Evolutionary conservation across 2,329 filamentous ascomycete genomes (phyloP).

Genomic region (Fonsecaea pedrosoi): DNA sequence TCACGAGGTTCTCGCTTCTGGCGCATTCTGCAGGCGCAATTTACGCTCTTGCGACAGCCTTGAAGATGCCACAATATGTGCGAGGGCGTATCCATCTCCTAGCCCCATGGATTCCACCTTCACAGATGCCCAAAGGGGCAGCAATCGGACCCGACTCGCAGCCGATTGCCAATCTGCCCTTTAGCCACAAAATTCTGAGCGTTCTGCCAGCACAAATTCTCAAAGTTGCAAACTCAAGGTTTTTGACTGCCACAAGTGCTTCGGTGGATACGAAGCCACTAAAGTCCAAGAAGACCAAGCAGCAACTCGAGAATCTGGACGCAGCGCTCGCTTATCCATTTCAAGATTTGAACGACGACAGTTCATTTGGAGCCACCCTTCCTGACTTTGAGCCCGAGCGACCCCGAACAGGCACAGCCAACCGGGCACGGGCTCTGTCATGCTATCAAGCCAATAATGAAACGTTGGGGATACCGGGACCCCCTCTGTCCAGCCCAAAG

Average conservation of each 20-base stretch:
- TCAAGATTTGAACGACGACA: slow-evolving; percentile 27
- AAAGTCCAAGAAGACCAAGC: slow-evolving; percentile 34
- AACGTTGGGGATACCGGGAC: slow-evolving; percentile 9
- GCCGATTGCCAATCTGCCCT: slow-evolving; percentile 84
- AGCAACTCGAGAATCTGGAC: slow-evolving; percentile 29
- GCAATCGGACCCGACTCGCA: slow-evolving; percentile 69
- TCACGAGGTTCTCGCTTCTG: slow-evolving; percentile 94
- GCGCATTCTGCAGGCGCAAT: slow-evolving; percentile 98
- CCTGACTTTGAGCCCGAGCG: slow-evolving; percentile 25
- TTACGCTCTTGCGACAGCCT: slow-evolving; percentile 90
- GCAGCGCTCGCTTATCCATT: slow-evolving; percentile 21
- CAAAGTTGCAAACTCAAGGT: slow-evolving; percentile 92
- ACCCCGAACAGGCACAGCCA: slow-evolving; percentile 19
- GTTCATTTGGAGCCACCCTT: slow-evolving; percentile 16
- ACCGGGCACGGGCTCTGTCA: slow-evolving; percentile 25
- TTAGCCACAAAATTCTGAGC: slow-evolving; percentile 87
- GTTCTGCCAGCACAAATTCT: slow-evolving; percentile 88
- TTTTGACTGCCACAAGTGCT: slow-evolving; percentile 86
- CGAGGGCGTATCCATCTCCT: slow-evolving; percentile 91
- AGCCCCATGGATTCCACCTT: slow-evolving; percentile 96
- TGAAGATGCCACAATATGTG: slow-evolving; percentile 95
- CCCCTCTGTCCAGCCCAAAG: slow-evolving; percentile 12
- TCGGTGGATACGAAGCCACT: slow-evolving; percentile 37
- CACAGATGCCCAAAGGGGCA: slow-evolving; percentile 71
- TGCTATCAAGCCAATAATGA: slow-evolving; percentile 33